These are phyloP conservation scores for Phyllosticta paracitricarpa DNA, from an alignment of 2,329 filamentous ascomycete genomes.

Conservation along the genomic window DNA sequence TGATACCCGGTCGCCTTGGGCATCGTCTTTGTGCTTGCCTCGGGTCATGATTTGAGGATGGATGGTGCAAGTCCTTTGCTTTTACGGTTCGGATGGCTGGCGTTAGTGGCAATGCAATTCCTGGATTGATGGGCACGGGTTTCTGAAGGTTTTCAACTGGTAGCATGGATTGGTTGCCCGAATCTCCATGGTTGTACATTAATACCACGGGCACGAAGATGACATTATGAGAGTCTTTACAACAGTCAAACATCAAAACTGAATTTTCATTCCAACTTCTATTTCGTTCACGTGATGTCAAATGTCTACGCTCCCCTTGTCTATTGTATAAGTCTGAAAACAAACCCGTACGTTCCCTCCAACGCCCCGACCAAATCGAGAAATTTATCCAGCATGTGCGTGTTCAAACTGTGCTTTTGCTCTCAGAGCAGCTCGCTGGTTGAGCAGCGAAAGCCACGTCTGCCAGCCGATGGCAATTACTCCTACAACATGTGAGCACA, in stretches of 20 bases:
- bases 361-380: background rate
- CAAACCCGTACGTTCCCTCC: too few species aligned
- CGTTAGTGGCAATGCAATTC: constrained; percentile 4
- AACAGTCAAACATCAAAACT: background rate
- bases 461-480: constrained; percentile 82
- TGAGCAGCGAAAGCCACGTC: constrained; percentile 76
- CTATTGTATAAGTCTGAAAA: background rate
- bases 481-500: constrained; percentile 22
- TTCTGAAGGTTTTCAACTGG: constrained; percentile 8
- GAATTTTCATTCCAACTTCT: background rate
- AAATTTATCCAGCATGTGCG: background rate
- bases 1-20: constrained; percentile 1
- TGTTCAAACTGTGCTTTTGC: constrained; percentile 26
- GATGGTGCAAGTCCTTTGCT: constrained; percentile 6
- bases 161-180: constrained; percentile 9
- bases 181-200: constrained; percentile 10
- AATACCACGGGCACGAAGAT: constrained; percentile 12
- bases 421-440: constrained; percentile 57
- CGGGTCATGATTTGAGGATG: background rate
- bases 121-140: constrained; percentile 8
- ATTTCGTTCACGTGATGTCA: background rate
- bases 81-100: constrained; percentile 10
- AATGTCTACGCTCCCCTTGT: background rate
- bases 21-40: background rate
- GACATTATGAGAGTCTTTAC: constrained; percentile 11